Conservation (phyloP, 805 yeast genomes). For the Cyberlindnera nakhonratchasimensis region DNA sequence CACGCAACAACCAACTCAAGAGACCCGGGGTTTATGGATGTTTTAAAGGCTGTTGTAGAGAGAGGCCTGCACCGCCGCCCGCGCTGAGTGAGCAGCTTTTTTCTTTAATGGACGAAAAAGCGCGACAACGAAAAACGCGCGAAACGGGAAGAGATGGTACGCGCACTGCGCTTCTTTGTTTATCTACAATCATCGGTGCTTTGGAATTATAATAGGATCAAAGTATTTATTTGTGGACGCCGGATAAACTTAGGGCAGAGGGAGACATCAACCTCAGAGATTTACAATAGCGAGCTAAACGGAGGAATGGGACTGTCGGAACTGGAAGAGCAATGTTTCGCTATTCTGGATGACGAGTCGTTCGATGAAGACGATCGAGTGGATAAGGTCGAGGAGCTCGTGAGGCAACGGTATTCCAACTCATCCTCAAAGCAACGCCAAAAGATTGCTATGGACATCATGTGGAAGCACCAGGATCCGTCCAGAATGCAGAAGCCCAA, state of each 20-base stretch:
- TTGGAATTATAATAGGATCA: neutral
- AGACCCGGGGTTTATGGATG: neutral
- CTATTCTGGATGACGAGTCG: constrained; percentile 29
- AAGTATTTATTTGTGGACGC: too few relatives aligned
- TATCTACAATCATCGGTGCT: neutral
- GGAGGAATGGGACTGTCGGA: constrained; percentile 8
- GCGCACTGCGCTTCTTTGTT: constrained; percentile 3
- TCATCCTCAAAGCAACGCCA: constrained; percentile 29
- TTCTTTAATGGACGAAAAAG: constrained; percentile 3
- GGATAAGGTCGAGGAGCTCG: constrained; percentile 36
- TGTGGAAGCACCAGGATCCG: constrained; percentile 39
- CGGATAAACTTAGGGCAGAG: too few relatives aligned
- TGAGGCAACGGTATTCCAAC: constrained; percentile 20
- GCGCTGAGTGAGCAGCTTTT: constrained; percentile 6
- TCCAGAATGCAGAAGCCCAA: constrained; percentile 14
- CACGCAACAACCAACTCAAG: neutral
- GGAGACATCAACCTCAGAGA: too few relatives aligned
- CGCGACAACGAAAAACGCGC: neutral
- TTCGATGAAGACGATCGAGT: constrained; percentile 38
- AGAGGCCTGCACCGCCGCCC: neutral
- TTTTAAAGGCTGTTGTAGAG: neutral
- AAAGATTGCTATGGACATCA: constrained; percentile 36
- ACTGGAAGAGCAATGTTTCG: constrained; percentile 30
- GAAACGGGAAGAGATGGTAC: neutral
- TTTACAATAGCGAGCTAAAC: too few relatives aligned